phyloP scores from a whole-genome alignment of 371 early-diverging fungal species.

The Mortierella sp. region DNA sequence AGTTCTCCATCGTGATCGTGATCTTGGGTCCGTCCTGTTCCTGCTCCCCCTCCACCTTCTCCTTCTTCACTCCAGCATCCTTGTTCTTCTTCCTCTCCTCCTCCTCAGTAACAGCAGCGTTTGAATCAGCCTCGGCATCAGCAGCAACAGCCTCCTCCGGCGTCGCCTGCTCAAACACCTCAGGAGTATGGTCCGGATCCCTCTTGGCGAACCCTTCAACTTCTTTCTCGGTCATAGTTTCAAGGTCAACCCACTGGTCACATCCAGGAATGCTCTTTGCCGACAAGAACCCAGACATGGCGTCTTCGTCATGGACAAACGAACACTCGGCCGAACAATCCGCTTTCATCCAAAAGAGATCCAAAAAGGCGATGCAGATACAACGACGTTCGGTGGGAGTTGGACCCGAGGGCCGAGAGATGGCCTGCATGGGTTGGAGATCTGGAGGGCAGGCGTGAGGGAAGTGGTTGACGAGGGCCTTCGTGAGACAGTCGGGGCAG shows the following conservation, averaged over 20 bases:
- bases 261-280: slow-evolving; percentile 30
- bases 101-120: neutral
- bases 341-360: slow-evolving; percentile 47
- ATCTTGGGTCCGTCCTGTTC: slow-evolving; percentile 5
- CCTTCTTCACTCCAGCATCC: neutral
- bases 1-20: neutral
- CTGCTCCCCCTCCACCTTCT: neutral
- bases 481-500: slow-evolving; percentile 42
- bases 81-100: neutral
- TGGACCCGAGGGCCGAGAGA: slow-evolving; percentile 25
- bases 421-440: slow-evolving; percentile 25
- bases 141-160: neutral
- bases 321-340: slow-evolving; percentile 44
- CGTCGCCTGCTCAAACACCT: slow-evolving; percentile 11
- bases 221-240: slow-evolving; percentile 20
- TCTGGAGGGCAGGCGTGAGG: slow-evolving; percentile 45
- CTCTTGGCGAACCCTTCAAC: slow-evolving; percentile 36
- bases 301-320: slow-evolving; percentile 26
- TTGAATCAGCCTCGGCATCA: neutral
- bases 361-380: slow-evolving; percentile 43
- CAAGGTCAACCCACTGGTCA: slow-evolving; percentile 41
- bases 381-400: slow-evolving; percentile 38
- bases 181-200: slow-evolving; percentile 32
- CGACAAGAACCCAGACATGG: slow-evolving; percentile 23
- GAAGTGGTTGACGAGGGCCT: slow-evolving; percentile 52